These are phyloP conservation scores for Trichoderma virens DNA, from an alignment of 495 filamentous ascomycete species.

Conservation along the genomic window DNA sequence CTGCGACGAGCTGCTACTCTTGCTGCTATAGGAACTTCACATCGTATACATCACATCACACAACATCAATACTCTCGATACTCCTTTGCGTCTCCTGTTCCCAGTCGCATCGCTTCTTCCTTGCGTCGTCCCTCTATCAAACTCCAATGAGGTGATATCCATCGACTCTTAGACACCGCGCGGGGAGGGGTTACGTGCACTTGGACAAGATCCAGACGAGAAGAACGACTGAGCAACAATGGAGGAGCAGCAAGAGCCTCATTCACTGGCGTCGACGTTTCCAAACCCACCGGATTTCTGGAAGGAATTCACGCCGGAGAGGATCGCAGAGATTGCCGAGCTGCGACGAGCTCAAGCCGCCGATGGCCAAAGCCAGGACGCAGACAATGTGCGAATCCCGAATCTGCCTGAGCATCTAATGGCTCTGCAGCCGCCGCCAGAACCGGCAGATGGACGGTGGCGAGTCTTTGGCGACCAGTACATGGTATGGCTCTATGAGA, in stretches of 20 bases:
- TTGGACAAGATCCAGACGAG: not conserved
- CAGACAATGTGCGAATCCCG: conserved; percentile 34
- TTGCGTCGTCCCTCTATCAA: not conserved
- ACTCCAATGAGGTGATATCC: conserved; percentile 3
- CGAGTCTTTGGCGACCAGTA: conserved; percentile 64
- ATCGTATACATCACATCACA: too few relatives aligned
- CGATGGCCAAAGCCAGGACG: conserved; percentile 10
- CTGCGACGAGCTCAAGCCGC: conserved; percentile 15
- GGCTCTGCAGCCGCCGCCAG: conserved; percentile 73
- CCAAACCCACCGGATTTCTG: conserved; percentile 87
- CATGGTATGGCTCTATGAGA: conserved; percentile 34
- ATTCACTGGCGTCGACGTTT: conserved; percentile 38
- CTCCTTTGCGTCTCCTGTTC: too few relatives aligned
- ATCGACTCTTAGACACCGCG: not conserved
- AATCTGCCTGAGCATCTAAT: conserved; percentile 63
- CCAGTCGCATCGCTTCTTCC: too few relatives aligned
- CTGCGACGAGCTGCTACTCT: too few relatives aligned
- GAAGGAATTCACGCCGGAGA: conserved; percentile 75
- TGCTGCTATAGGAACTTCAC: too few relatives aligned
- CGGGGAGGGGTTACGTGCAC: conserved; percentile 1
- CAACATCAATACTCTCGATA: too few relatives aligned
- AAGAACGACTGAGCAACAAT: conserved; percentile 18
- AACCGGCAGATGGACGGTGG: conserved; percentile 64
- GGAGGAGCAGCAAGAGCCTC: conserved; percentile 28
- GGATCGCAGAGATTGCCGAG: conserved; percentile 58